These are phyloP conservation scores for Camellia oleifera DNA, from an alignment of 179 eudicot genomes.

Conservation along the genomic window DNA sequence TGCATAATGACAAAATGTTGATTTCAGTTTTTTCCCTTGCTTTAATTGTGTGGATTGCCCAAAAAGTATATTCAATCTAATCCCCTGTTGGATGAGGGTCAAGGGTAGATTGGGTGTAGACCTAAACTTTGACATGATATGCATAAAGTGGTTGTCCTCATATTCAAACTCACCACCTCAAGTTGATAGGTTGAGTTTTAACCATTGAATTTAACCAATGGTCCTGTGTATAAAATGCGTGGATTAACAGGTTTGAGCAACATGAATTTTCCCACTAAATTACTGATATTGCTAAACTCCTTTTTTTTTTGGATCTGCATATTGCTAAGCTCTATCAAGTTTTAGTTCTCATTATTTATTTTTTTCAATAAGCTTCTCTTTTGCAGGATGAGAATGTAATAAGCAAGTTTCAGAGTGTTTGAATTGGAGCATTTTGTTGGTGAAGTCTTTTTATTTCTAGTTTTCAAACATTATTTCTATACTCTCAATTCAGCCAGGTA, in stretches of 20 bases:
- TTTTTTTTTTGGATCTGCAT: too few species aligned
- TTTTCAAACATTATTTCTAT: neutral
- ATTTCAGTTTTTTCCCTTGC: neutral
- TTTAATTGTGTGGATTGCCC: neutral
- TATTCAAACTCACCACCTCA: too few species aligned
- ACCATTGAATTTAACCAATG: too few species aligned
- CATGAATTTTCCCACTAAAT: neutral
- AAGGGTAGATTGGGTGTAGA: too few species aligned
- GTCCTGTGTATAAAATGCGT: too few species aligned
- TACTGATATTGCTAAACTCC: neutral
- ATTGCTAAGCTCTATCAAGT: too few species aligned
- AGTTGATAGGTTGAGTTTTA: too few species aligned
- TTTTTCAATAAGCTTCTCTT: neutral
- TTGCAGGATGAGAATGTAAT: conserved; percentile 15
- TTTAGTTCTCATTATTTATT: neutral
- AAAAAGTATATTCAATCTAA: too few species aligned
- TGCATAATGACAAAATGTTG: neutral
- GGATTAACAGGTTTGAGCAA: neutral
- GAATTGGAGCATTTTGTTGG: neutral
- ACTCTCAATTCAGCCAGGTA: conserved; percentile 8
- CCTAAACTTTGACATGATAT: too few species aligned
- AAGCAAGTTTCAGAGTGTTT: conserved; percentile 9
- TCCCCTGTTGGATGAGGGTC: too few species aligned
- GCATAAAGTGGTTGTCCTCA: too few species aligned
- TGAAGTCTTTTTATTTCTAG: conserved; percentile 5